These are phyloP conservation scores for Orychophragmus violaceus DNA, from an alignment of 345 rosid species.

Conservation along the genomic window DNA sequence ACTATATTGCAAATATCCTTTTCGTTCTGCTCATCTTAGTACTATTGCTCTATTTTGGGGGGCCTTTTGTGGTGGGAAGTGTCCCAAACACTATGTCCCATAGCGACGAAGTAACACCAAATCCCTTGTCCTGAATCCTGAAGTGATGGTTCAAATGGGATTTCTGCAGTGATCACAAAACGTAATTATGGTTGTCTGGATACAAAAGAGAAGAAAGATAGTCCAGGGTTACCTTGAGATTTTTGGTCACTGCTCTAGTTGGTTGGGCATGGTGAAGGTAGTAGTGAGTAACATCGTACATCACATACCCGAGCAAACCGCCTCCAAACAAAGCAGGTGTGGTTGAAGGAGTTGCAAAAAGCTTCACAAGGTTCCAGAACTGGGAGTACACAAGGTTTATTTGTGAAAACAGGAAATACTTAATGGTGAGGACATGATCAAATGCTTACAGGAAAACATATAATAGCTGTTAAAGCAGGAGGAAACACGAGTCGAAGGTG, in stretches of 20 bases:
- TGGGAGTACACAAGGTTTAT: slow-evolving; percentile 24
- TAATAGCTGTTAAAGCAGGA: slow-evolving; percentile 69
- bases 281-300: slow-evolving; percentile 86
- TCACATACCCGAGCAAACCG: slow-evolving; percentile 80
- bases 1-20: neutral
- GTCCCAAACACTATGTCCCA: slow-evolving; percentile 92
- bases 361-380: slow-evolving; percentile 67
- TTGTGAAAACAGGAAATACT: neutral
- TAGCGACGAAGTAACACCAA: slow-evolving; percentile 79
- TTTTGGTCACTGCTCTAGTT: slow-evolving; percentile 39
- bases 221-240: slow-evolving; percentile 58
- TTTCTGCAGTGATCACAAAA: slow-evolving; percentile 44
- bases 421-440: neutral
- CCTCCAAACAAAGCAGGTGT: slow-evolving; percentile 87
- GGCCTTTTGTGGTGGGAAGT: slow-evolving; percentile 50
- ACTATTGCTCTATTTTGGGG: slow-evolving; percentile 23
- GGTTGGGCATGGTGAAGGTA: slow-evolving; percentile 97
- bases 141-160: slow-evolving; percentile 96
- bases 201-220: neutral
- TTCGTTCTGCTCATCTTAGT: neutral
- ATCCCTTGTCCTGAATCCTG: slow-evolving; percentile 76
- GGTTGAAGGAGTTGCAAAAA: slow-evolving; percentile 59
- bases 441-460: slow-evolving; percentile 53
- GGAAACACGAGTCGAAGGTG: slow-evolving; percentile 85
- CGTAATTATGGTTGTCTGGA: too few relatives aligned